phyloP scores from a whole-genome alignment of 352 stramenopile species.

The Globisporangium viniferum region DNA sequence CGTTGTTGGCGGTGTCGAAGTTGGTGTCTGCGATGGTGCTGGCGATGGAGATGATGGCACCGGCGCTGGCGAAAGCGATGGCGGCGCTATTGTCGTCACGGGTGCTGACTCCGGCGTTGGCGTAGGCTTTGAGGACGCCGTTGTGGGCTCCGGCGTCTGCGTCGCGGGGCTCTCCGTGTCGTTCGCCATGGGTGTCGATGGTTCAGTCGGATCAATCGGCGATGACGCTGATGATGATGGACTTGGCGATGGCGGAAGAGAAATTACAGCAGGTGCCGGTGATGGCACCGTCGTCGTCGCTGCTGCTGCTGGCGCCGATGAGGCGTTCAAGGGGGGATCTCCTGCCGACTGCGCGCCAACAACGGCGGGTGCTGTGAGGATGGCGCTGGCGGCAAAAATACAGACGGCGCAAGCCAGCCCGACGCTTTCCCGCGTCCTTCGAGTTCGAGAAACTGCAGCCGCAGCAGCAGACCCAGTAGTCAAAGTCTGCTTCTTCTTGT shows the following conservation, averaged over 20 bases:
- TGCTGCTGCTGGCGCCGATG: background rate
- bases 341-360: background rate
- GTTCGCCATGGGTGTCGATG: background rate
- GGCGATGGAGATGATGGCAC: background rate
- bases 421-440: background rate
- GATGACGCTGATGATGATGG: background rate
- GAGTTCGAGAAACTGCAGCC: background rate
- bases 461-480: background rate
- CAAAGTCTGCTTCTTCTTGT: background rate
- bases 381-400: background rate
- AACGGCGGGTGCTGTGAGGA: background rate
- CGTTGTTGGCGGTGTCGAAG: conserved; percentile 1
- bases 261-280: background rate
- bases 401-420: background rate
- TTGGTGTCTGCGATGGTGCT: conserved; percentile 3
- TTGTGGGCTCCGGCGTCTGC: background rate
- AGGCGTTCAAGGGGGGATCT: background rate
- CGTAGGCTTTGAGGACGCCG: background rate
- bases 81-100: background rate
- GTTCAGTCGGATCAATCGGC: background rate
- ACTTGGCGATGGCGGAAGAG: background rate
- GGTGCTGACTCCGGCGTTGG: background rate
- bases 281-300: too few relatives aligned
- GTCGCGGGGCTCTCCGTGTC: background rate
- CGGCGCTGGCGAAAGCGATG: conserved; percentile 7